Evolutionary conservation across 495 filamentous ascomycete species (phyloP).

Genomic region (Saxispiralis lemnorum): DNA sequence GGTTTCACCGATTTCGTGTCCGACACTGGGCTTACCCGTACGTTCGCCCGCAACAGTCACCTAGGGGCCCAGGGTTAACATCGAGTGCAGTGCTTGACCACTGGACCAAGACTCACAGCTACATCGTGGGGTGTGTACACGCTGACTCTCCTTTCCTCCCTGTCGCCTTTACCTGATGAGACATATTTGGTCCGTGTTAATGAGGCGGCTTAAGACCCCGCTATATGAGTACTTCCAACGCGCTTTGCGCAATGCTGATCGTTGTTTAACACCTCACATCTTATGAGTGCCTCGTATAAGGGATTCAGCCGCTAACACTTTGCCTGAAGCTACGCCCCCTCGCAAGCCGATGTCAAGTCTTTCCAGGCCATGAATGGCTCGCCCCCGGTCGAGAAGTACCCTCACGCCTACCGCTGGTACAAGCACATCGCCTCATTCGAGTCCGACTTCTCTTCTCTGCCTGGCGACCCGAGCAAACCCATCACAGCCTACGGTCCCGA

Average conservation of each 20-base stretch:
- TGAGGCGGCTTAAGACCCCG: conserved; percentile 97
- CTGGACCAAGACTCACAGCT: conserved; percentile 79
- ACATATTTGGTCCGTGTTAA: conserved; percentile 96
- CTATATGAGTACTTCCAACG: conserved; percentile 68
- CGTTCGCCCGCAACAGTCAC: conserved; percentile 21
- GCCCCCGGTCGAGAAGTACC: conserved; percentile 71
- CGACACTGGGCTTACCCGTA: conserved; percentile 74
- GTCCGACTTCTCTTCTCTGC: conserved; percentile 75
- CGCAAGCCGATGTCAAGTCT: conserved; percentile 86
- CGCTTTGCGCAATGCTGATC: conserved; percentile 71
- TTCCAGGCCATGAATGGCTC: conserved; percentile 71
- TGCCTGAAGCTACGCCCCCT: conserved; percentile 50
- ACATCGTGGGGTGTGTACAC: conserved; percentile 68
- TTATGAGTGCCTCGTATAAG: neutral
- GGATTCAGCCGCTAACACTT: conserved; percentile 6
- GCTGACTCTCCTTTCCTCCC: conserved; percentile 1
- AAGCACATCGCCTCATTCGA: conserved; percentile 89
- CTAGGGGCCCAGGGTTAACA: conserved; percentile 19
- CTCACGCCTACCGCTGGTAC: conserved; percentile 91
- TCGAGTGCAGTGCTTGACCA: conserved; percentile 64
- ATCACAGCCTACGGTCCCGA: conserved; percentile 89
- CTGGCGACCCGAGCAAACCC: conserved; percentile 75
- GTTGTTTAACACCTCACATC: conserved; percentile 11
- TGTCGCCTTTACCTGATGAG: conserved; percentile 51
- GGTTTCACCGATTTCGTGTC: conserved; percentile 86